Evolutionary conservation across 2,329 filamentous ascomycete species (phyloP).

Genomic region (Pleoardoris graminearum): DNA sequence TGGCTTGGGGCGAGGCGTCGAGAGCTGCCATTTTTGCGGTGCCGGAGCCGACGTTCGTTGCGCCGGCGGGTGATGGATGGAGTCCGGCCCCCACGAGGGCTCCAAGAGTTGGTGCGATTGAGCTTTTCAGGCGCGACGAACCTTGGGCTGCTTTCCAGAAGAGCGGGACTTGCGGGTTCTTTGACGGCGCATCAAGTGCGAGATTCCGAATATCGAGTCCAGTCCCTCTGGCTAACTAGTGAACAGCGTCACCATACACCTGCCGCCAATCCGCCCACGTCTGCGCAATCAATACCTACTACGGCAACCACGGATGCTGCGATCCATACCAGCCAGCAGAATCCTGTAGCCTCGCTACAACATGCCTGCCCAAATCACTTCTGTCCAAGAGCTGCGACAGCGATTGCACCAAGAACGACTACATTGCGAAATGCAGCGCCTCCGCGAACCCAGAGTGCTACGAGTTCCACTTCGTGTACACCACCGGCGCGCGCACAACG

Average conservation of each 20-base stretch:
- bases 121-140: slow-evolving; percentile 32
- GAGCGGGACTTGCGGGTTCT: slow-evolving; percentile 37
- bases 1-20: slow-evolving; percentile 30
- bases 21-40: slow-evolving; percentile 35
- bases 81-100: slow-evolving; percentile 37
- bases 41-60: slow-evolving; percentile 33
- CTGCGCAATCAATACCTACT: slow-evolving; percentile 40
- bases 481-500: slow-evolving; percentile 15
- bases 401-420: slow-evolving; percentile 30
- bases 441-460: slow-evolving; percentile 30
- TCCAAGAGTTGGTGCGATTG: slow-evolving; percentile 24
- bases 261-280: slow-evolving; percentile 28
- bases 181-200: slow-evolving; percentile 32
- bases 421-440: slow-evolving; percentile 36
- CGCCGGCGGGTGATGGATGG: slow-evolving; percentile 30
- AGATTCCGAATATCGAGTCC: not conserved
- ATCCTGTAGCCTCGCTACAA: slow-evolving; percentile 34
- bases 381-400: slow-evolving; percentile 32
- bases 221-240: slow-evolving; percentile 9
- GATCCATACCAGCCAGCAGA: slow-evolving; percentile 18
- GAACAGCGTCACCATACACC: slow-evolving; percentile 33
- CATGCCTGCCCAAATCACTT: slow-evolving; percentile 33
- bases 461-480: slow-evolving; percentile 32
- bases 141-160: slow-evolving; percentile 5
- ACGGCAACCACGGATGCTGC: slow-evolving; percentile 42